Percentiles rank a stretch among this genome's conserved stretches.
Conservation (phyloP, 495 filamentous ascomycete species). For the Xylaria sp. region DNA sequence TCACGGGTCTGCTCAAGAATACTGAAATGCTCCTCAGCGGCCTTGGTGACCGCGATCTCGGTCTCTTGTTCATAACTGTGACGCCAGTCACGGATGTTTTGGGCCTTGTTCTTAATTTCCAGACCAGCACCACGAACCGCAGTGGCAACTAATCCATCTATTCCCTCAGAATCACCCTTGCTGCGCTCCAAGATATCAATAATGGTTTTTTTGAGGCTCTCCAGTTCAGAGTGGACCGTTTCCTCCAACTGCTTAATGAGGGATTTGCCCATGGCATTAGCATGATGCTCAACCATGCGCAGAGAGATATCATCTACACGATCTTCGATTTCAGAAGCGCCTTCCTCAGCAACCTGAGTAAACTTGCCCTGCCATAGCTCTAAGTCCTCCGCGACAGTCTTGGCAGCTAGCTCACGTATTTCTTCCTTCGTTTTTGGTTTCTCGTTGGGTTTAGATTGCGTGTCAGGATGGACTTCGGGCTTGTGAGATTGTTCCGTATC, state of each 20-base stretch:
- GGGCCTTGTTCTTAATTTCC: slow-evolving; percentile 78
- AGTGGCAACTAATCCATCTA: slow-evolving; percentile 65
- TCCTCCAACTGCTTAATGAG: slow-evolving; percentile 73
- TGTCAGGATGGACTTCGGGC: background rate
- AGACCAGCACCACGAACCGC: slow-evolving; percentile 78
- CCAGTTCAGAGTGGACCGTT: slow-evolving; percentile 65
- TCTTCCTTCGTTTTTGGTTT: slow-evolving; percentile 45
- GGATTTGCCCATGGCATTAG: slow-evolving; percentile 64
- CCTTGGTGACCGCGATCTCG: slow-evolving; percentile 69
- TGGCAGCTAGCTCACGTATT: slow-evolving; percentile 57
- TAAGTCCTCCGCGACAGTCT: slow-evolving; percentile 79
- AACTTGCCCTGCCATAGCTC: slow-evolving; percentile 86
- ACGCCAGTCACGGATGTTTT: slow-evolving; percentile 81
- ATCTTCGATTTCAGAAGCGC: slow-evolving; percentile 76
- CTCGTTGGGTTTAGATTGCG: slow-evolving; percentile 36
- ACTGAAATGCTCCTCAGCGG: slow-evolving; percentile 79
- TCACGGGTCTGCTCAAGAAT: slow-evolving; percentile 87
- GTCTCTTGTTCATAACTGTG: slow-evolving; percentile 75
- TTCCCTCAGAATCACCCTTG: slow-evolving; percentile 56
- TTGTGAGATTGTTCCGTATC: slow-evolving; percentile 14
- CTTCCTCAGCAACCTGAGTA: slow-evolving; percentile 79
- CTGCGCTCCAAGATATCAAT: slow-evolving; percentile 62
- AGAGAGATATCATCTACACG: slow-evolving; percentile 69
- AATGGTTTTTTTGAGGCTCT: slow-evolving; percentile 72
- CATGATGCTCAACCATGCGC: slow-evolving; percentile 60